Percentiles rank a stretch among this genome's conserved stretches.
phyloP scores from a whole-genome alignment of 805 yeast genomes.

The Scheffersomyces spartinae region DNA sequence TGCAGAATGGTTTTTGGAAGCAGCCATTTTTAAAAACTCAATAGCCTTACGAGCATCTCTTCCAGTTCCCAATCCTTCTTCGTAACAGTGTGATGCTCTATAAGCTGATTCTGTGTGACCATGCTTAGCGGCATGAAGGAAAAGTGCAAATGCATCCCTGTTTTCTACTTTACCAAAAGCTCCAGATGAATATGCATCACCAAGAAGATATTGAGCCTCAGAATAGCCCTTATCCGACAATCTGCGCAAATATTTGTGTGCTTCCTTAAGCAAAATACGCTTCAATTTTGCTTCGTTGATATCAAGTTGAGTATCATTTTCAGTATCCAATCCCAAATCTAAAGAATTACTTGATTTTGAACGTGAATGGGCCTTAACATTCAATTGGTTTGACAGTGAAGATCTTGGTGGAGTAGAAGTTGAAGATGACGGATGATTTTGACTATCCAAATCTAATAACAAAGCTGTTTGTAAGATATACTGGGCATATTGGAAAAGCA shows the following conservation, averaged over 20 bases:
- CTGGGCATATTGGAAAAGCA: slow-evolving; percentile 86
- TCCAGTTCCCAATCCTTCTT: slow-evolving; percentile 88
- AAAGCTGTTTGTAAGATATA: slow-evolving; percentile 81
- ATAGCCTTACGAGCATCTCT: slow-evolving; percentile 80
- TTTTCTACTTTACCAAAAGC: slow-evolving; percentile 72
- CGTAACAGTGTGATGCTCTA: slow-evolving; percentile 83
- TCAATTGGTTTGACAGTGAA: slow-evolving; percentile 1
- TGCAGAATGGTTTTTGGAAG: slow-evolving; percentile 88
- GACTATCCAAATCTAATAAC: slow-evolving; percentile 30
- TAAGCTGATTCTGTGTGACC: slow-evolving; percentile 88
- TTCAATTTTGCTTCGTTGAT: slow-evolving; percentile 21
- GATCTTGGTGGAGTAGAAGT: too few relatives aligned
- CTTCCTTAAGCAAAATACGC: slow-evolving; percentile 62
- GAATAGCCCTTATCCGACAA: slow-evolving; percentile 71
- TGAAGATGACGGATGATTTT: background rate
- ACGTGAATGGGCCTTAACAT: slow-evolving; percentile 9
- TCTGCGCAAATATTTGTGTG: slow-evolving; percentile 54
- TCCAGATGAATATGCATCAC: slow-evolving; percentile 82
- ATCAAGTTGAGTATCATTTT: background rate
- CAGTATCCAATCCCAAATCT: slow-evolving; percentile 7
- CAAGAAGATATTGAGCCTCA: slow-evolving; percentile 87
- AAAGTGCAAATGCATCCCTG: slow-evolving; percentile 62
- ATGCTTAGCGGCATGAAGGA: slow-evolving; percentile 86
- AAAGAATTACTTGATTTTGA: slow-evolving; percentile 11
- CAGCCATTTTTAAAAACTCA: slow-evolving; percentile 76